These are phyloP conservation scores for Populus hybrid DNA, from an alignment of 441 rosid species.

Conservation along the genomic window DNA sequence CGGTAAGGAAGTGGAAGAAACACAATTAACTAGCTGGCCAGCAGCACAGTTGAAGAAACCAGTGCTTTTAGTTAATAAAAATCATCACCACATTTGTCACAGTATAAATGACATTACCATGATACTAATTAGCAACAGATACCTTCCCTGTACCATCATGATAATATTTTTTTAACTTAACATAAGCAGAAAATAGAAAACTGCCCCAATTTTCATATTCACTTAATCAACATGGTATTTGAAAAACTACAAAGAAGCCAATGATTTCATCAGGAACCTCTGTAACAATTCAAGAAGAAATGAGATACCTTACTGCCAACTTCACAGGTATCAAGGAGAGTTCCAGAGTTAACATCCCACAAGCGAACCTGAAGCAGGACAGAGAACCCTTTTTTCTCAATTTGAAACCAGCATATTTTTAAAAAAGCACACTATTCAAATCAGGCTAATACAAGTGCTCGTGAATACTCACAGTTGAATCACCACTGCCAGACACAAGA, in stretches of 20 bases:
- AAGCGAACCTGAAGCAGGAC: conserved; percentile 60
- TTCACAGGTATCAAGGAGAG: conserved; percentile 81
- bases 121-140: no score
- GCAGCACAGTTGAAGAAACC: neutral
- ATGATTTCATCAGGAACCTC: neutral
- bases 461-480: conserved; percentile 67
- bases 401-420: neutral
- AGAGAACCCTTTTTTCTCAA: neutral
- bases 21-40: conserved; percentile 8
- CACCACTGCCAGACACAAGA: conserved; percentile 95
- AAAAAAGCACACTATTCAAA: conserved; percentile 2
- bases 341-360: conserved; percentile 81
- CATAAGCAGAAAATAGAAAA: neutral
- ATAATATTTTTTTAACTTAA: neutral
- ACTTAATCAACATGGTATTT: neutral
- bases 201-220: neutral
- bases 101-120: no score
- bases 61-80: neutral
- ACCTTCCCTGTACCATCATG: neutral
- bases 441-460: conserved; percentile 8
- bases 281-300: neutral
- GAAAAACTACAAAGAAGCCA: neutral
- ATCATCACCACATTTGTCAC: neutral
- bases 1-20: conserved; percentile 31
- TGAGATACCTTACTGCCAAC: conserved; percentile 58